Evolutionary conservation across 106 monocot genomes (phyloP).

Genomic region (Apostasia ramifera): DNA sequence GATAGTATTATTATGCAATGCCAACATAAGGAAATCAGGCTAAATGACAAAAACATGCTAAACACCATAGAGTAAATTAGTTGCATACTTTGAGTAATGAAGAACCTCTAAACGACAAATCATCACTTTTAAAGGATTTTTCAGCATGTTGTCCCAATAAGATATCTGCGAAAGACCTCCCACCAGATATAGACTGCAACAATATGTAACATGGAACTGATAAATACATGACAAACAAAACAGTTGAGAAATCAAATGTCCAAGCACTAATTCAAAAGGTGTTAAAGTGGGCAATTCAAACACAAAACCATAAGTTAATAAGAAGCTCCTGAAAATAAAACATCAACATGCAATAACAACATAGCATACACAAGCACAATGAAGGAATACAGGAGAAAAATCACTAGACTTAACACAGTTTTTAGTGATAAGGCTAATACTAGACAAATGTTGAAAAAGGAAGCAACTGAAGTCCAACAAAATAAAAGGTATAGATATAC

Average conservation of each 20-base stretch:
- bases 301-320: neutral
- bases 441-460: neutral
- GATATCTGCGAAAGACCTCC: conserved; percentile 82
- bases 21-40: neutral
- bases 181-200: conserved; percentile 90
- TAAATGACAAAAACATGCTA: neutral
- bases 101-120: conserved; percentile 34
- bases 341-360: neutral
- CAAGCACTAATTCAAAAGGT: neutral
- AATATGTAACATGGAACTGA: conserved; percentile 5
- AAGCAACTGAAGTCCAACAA: neutral
- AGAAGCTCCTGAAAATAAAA: neutral
- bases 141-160: conserved; percentile 27
- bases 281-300: no score
- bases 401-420: neutral
- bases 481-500: conserved; percentile 24
- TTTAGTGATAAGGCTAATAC: neutral
- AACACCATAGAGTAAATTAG: neutral
- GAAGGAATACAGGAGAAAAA: neutral
- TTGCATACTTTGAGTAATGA: conserved; percentile 65
- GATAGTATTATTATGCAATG: neutral
- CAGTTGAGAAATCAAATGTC: neutral
- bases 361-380: neutral
- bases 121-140: conserved; percentile 13
- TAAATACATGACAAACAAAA: neutral